Evolutionary conservation across 2,329 filamentous ascomycete genomes (phyloP).

Genomic region (Calonectria fujianensis): DNA sequence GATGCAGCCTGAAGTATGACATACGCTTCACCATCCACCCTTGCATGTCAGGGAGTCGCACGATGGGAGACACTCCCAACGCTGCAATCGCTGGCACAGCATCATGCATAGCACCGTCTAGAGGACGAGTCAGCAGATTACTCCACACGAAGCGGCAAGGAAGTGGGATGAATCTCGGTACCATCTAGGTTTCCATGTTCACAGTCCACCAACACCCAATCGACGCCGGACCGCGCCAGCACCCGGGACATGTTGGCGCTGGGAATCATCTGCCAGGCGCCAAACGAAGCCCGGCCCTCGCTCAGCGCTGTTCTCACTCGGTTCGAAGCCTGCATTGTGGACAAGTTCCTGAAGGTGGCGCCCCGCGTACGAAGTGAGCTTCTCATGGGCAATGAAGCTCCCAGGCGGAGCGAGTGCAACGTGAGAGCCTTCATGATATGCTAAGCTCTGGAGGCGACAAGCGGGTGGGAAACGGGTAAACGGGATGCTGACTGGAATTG

Average conservation of each 20-base stretch:
- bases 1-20: constrained; percentile 2
- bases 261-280: constrained; percentile 79
- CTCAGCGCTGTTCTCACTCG: constrained; percentile 70
- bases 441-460: constrained; percentile 7
- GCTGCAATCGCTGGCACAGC: constrained; percentile 71
- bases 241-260: constrained; percentile 75
- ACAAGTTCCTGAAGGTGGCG: constrained; percentile 39
- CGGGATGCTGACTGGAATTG: background rate
- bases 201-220: constrained; percentile 79
- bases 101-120: constrained; percentile 72
- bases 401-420: constrained; percentile 43
- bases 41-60: constrained; percentile 72
- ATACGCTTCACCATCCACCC: constrained; percentile 68
- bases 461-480: constrained; percentile 26
- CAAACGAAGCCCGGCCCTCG: constrained; percentile 70
- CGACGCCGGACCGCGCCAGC: constrained; percentile 77
- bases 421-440: constrained; percentile 46
- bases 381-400: constrained; percentile 40
- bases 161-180: constrained; percentile 44
- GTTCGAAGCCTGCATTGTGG: constrained; percentile 67
- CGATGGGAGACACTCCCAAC: constrained; percentile 64
- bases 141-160: background rate
- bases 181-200: constrained; percentile 73
- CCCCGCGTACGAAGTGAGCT: constrained; percentile 39
- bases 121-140: constrained; percentile 24